Evolutionary conservation across 495 filamentous ascomycete species (phyloP).

Genomic region (Trichocladium uniseriatum): DNA sequence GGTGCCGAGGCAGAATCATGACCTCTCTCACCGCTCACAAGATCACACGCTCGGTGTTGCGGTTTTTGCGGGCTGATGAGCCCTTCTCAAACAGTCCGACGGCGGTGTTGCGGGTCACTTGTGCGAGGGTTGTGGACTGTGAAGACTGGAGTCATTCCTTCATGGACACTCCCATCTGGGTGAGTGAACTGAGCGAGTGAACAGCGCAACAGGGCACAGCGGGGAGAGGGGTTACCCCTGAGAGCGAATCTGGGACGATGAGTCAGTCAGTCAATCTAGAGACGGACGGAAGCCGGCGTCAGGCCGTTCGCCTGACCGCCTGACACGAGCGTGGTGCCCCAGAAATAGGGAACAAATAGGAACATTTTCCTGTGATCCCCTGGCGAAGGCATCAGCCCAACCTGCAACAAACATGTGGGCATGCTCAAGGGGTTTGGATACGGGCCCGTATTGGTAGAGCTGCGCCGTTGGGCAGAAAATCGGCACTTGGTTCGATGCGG

Average conservation of each 20-base stretch:
- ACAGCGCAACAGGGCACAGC: background rate
- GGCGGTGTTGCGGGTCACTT: background rate
- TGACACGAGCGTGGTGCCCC: constrained; percentile 11
- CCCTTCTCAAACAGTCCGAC: background rate
- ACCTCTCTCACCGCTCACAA: constrained; percentile 1
- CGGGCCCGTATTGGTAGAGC: constrained; percentile 14
- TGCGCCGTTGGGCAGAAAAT: constrained; percentile 23
- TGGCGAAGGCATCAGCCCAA: constrained; percentile 6
- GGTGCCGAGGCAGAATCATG: background rate
- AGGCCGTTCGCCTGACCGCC: constrained; percentile 7
- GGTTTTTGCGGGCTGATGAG: background rate
- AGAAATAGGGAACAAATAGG: constrained; percentile 10
- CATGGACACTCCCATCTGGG: background rate
- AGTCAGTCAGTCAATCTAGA: constrained; percentile 1
- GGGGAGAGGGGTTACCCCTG: constrained; percentile 4
- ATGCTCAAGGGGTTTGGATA: constrained; percentile 7
- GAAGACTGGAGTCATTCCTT: background rate
- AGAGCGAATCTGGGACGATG: background rate
- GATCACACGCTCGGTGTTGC: background rate
- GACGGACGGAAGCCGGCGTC: background rate
- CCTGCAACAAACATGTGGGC: constrained; percentile 11
- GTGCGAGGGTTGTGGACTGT: background rate
- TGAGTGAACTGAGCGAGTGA: background rate
- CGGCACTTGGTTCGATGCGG: constrained; percentile 11
- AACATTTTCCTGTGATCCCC: constrained; percentile 1